Evolutionary conservation across 1,139 yeast species (phyloP), one percentile per base, ranked within the genome.

Genomic region (Geotrichum candidum): DNA sequence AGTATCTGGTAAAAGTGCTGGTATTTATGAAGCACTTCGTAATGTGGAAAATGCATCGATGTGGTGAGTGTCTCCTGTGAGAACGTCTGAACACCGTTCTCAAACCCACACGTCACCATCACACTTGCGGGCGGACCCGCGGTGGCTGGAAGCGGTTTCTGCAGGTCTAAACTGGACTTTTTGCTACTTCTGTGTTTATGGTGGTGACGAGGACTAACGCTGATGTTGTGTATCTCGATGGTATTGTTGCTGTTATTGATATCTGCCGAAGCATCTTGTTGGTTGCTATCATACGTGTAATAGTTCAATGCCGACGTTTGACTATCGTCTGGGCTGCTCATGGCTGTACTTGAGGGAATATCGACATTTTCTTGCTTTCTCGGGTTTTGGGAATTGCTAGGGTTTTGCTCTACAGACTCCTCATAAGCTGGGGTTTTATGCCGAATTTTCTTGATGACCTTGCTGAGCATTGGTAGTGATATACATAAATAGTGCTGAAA

Each of bases 81-180:
- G 15, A 55, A 1, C 46, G 58, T 18, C 53, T 48, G 25, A n/a
- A 56, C 41, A 7, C 60, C 63, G 9, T 65, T 67, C 45, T 66
- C 68, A 56, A 66, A 66, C 38, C 68, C 68, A 51, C 68, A 66
- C n/a, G 67, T 66, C 22, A 53, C 53, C 1, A 31, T n/a, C 15
- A 18, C 51, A 41, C 38, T 33, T 31, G 25, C 13, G 3, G 31
- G 18, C 13, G 33, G 35, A 7, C 11, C 33, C 35, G 33, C 46
- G 10, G 46, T 33, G 13, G 35, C 38, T 9, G 59, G 59, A 4
- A 56, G 55, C 31, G 59, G 59, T 29, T 56, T 56, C 41, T 56
- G 52, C 25, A 56, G 27, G 18, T 56, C 55, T 9, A 27, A 41
- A 3, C 18, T 41, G 5, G 5, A 45, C 54, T 35, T 56, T 23